Evolutionary conservation across 805 yeast genomes (phyloP), one percentile per base, ranked within the genome.

Genomic region (Candida insectalens): DNA sequence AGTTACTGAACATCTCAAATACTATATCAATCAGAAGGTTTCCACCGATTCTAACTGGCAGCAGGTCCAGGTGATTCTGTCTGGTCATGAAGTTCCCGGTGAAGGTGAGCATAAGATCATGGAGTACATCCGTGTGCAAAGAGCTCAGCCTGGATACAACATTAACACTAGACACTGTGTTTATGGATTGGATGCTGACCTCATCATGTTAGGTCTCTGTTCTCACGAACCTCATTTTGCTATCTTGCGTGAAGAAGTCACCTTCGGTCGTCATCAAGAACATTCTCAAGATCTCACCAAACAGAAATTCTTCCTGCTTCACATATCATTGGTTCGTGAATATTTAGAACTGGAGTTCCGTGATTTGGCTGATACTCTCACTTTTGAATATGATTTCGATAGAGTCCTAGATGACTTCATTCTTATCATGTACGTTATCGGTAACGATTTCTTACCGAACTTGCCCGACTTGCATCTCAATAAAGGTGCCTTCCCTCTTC

Each of bases 51-150:
- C 88, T 9, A 73, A 77, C 35, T 89, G 97, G 97, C 80, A 82
- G 43, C 69, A 72, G 34, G 66, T 84, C 34, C 71, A 82, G 35
- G 69, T 89, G 39, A 67, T 89, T 20, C 67, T 89, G 40, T 80
- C 92, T 35, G 97, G 96, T 25, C 96, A 85, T 49, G 95, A 88
- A 56, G 96, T 84, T 14, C 97, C 97, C 3, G 97, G 97, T 46
- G 97, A 89, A 65, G 97, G 97, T 60, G 97, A 89, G 62, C 97
- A 89, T 61, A 89, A 89, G 53, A 87, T 89, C 45, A 89, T 88
- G 96, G 84, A 84, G 47, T 85, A 74, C 48, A 85, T 89, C 43
- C 76, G 96, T 60, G 62, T 73, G 28, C 69, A 77, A 59, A 81
- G 83, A 54, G 71, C 88, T n/a, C 79, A 77, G 49, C 68, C 73